These are phyloP conservation scores for Periglandula ipomoeae DNA, from an alignment of 2,329 filamentous ascomycete species.

Conservation along the genomic window DNA sequence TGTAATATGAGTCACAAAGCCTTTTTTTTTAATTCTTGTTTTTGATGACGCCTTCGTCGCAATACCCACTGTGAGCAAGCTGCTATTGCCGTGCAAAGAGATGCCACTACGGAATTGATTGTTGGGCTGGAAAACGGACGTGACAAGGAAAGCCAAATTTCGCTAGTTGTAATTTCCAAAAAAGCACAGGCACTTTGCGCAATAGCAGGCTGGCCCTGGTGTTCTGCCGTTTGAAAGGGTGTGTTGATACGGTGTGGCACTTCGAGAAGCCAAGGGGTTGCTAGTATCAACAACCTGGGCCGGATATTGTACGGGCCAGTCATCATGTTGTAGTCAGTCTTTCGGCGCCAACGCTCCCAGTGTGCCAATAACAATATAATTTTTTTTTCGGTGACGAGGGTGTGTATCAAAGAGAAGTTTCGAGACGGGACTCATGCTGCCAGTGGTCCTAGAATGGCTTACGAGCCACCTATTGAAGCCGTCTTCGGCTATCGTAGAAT, in stretches of 20 bases:
- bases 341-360: not conserved
- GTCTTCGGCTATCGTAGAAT: constrained; percentile 5
- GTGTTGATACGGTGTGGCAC: not conserved
- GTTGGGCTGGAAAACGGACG: not conserved
- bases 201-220: not conserved
- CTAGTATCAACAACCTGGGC: not conserved
- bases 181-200: not conserved
- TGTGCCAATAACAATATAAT: not conserved
- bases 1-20: constrained; percentile 9
- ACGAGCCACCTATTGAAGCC: not conserved
- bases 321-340: not conserved
- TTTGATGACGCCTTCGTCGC: not conserved
- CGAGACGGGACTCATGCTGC: not conserved
- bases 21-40: not conserved
- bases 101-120: not conserved
- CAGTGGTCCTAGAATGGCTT: not conserved
- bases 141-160: too few species aligned
- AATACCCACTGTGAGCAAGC: not conserved
- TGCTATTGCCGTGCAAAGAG: not conserved
- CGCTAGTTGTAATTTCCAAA: too few species aligned
- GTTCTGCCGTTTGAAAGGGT: not conserved
- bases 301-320: not conserved
- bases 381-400: not conserved
- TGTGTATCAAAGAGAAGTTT: not conserved
- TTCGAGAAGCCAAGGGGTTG: not conserved